These are phyloP conservation scores for Arthonia radiata DNA, from an alignment of 495 filamentous ascomycete genomes.

Conservation along the genomic window DNA sequence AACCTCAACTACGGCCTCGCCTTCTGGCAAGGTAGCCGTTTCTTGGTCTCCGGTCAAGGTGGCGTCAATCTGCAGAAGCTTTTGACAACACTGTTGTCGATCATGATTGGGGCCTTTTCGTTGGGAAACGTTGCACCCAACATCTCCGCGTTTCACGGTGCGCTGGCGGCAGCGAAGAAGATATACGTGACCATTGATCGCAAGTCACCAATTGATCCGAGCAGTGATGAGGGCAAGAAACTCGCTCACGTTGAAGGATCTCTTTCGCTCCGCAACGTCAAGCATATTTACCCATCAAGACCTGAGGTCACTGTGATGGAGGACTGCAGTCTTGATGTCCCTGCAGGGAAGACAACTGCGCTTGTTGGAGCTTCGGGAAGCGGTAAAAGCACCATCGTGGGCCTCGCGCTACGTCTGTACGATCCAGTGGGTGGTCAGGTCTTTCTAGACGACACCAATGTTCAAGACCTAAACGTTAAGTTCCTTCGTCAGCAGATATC, in stretches of 20 bases:
- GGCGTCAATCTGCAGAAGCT: slow-evolving; percentile 22
- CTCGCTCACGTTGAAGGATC: slow-evolving; percentile 49
- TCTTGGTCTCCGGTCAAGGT: slow-evolving; percentile 37
- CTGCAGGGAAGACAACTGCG: slow-evolving; percentile 69
- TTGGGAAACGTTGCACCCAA: slow-evolving; percentile 77
- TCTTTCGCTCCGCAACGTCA: slow-evolving; percentile 62
- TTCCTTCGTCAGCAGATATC: slow-evolving; percentile 86
- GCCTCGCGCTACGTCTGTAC: slow-evolving; percentile 82
- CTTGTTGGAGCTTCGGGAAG: slow-evolving; percentile 72
- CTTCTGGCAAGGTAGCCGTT: slow-evolving; percentile 86
- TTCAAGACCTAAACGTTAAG: slow-evolving; percentile 56
- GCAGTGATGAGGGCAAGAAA: slow-evolving; percentile 38
- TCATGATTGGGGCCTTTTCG: slow-evolving; percentile 79
- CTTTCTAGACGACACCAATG: slow-evolving; percentile 61
- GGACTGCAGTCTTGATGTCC: slow-evolving; percentile 49
- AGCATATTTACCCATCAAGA: slow-evolving; percentile 81
- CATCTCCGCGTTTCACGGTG: slow-evolving; percentile 57
- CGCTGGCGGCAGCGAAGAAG: slow-evolving; percentile 62
- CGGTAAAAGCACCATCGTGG: slow-evolving; percentile 81
- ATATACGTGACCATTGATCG: slow-evolving; percentile 87
- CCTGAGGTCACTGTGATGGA: slow-evolving; percentile 75
- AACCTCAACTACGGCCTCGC: slow-evolving; percentile 68
- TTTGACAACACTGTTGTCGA: slow-evolving; percentile 64
- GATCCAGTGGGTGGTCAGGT: slow-evolving; percentile 60
- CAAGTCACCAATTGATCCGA: slow-evolving; percentile 64